A percentile compares a stretch with the other conserved stretches of the same genome.
These are phyloP conservation scores for Erysimum pusillum DNA, from an alignment of 441 rosid species.

Conservation along the genomic window DNA sequence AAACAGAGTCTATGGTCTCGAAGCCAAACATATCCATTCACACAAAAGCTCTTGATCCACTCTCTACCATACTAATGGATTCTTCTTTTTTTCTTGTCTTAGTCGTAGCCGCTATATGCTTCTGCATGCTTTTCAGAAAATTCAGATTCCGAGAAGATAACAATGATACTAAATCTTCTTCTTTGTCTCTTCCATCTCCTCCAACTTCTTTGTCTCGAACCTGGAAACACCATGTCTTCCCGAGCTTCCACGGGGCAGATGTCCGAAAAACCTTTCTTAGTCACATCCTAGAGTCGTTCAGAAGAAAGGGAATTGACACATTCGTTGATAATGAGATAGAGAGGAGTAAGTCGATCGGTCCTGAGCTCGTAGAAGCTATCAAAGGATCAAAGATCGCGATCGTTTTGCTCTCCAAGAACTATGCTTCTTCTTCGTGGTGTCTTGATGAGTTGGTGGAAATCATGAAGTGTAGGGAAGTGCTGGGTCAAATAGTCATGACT, in stretches of 20 bases:
- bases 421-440: background rate
- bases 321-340: background rate
- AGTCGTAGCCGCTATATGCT: background rate
- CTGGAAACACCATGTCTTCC: background rate
- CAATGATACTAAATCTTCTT: too few relatives aligned
- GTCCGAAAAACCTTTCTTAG: background rate
- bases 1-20: background rate
- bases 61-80: background rate
- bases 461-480: background rate
- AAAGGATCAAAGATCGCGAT: background rate
- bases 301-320: background rate
- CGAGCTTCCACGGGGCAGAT: background rate
- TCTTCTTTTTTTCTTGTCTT: background rate
- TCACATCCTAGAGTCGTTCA: background rate
- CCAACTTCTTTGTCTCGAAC: background rate
- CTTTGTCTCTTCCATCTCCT: background rate
- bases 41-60: background rate
- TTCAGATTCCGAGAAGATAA: background rate
- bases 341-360: background rate
- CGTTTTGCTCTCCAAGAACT: background rate
- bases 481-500: background rate
- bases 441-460: slow-evolving; percentile 2
- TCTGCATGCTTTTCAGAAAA: background rate
- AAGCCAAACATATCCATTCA: too few relatives aligned
- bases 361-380: background rate